Evolutionary conservation across 2,329 filamentous ascomycete genomes (phyloP), one percentile per base, ranked within the genome.

Genomic region (Mariannaea sp.): DNA sequence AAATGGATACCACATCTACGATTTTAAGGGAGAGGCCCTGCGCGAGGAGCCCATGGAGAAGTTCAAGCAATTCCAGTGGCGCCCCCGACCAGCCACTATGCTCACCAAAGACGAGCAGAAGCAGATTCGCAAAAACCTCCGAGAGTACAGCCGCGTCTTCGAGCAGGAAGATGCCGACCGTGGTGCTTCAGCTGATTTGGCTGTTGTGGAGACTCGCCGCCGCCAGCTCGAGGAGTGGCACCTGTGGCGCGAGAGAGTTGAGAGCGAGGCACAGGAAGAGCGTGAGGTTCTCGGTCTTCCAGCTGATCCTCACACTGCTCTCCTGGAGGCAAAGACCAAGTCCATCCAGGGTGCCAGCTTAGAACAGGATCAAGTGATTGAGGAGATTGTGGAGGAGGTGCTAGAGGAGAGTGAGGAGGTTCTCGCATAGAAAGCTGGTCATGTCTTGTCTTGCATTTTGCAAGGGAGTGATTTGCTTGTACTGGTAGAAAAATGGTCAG

Each of bases 1-100:
- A 80, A 99, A 97, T 72, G 94, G 94, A 60, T 99, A 96, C 80
- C 93, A 97, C 74, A 79, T 99, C 57, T 97, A 97, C 82, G 92
- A 96, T 72, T 99, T 99, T 84, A 89, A 87, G 73, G 95, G 94
- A 60, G 87, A 89, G 66, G 83, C 88, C 49, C 85, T 99, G 49
- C 87, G 92, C 54, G 95, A 99, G 76, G 90, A 97, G 74, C 87
- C 86, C 45, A 82, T 96, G 54, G 94, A 99, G 63, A 95, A 95
- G 75, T 97, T 99, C 84, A 97, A 97, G 84, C 94, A 99, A 75
- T 90, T 92, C 77, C 75, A 90, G 59, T 99, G 94, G 94, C 89
- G 94, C 38, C 94, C 94, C 16, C 89, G 94, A 36, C 94, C 94
- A 16, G 73, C 90, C 7, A 94, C 90, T n/a, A 85, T 99, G 58